phyloP scores from a whole-genome alignment of 2,329 filamentous ascomycete species.

The Neurospora sp. region DNA sequence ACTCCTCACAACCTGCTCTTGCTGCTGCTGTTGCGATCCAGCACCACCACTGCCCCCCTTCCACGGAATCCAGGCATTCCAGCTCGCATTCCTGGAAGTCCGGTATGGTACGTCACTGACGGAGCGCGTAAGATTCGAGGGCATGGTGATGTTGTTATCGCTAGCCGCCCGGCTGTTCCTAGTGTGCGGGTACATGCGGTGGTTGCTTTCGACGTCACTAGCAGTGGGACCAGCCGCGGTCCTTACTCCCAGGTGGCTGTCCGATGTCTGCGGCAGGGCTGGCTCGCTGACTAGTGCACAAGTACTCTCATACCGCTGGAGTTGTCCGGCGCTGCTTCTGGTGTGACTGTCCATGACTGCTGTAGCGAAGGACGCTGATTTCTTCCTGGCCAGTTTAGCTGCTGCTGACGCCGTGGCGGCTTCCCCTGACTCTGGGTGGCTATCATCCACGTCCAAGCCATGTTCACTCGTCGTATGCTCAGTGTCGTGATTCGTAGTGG shows the following conservation, averaged over 20 bases:
- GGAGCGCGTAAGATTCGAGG: conserved; percentile 8
- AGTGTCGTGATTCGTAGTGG: not conserved
- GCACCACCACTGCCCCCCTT: conserved; percentile 7
- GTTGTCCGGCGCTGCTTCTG: conserved; percentile 20
- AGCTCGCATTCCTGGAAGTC: conserved; percentile 18
- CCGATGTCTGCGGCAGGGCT: conserved; percentile 47
- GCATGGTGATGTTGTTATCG: conserved; percentile 16
- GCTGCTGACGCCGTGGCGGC: not conserved
- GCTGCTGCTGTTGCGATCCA: not conserved
- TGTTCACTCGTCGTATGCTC: not conserved
- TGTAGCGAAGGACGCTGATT: conserved; percentile 26
- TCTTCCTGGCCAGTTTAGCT: conserved; percentile 20
- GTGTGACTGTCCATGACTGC: conserved; percentile 21
- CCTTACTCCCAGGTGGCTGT: conserved; percentile 37
- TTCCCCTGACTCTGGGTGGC: conserved; percentile 3
- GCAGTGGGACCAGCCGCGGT: conserved; percentile 20
- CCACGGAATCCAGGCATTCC: conserved; percentile 39
- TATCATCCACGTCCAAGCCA: not conserved
- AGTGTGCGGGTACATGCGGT: no score
- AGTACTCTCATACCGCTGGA: conserved; percentile 23
- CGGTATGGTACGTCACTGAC: conserved; percentile 17
- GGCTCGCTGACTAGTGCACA: conserved; percentile 42
- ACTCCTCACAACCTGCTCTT: conserved; percentile 19
- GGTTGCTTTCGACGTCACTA: no score
- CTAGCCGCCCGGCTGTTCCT: conserved; percentile 3